phyloP scores from a whole-genome alignment of 163 green algal genomes.

The Volvox carteri region DNA sequence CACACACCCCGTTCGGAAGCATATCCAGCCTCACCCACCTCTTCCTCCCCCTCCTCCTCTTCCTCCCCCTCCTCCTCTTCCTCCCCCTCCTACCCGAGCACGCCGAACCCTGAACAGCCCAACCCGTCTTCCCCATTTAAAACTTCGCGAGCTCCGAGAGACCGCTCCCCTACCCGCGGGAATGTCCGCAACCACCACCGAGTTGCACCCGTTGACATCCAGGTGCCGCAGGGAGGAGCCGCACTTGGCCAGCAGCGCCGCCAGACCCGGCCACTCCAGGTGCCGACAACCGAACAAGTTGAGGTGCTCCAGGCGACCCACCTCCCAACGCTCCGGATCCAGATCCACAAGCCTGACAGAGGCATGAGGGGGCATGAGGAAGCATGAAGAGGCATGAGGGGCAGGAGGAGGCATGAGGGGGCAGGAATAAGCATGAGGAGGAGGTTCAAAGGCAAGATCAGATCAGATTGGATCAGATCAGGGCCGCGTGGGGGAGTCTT shows the following conservation, averaged over 20 bases:
- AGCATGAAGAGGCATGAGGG: not conserved
- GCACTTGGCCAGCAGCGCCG: constrained; percentile 24
- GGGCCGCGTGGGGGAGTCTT: too few relatives aligned
- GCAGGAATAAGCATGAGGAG: too few relatives aligned
- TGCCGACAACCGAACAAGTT: constrained; percentile 66
- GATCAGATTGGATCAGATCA: too few relatives aligned
- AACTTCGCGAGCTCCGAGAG: too few relatives aligned
- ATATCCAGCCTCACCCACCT: not conserved
- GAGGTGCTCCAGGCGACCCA: constrained; percentile 51
- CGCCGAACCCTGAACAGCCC: too few relatives aligned
- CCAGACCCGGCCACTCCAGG: constrained; percentile 42
- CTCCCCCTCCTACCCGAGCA: too few relatives aligned
- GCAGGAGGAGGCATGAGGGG: not conserved
- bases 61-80: too few relatives aligned
- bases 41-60: not conserved
- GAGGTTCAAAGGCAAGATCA: too few relatives aligned
- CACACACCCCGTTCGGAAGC: not conserved
- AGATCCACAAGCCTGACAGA: constrained; percentile 52
- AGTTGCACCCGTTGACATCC: constrained; percentile 58
- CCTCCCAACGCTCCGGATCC: constrained; percentile 38
- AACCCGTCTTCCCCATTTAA: too few relatives aligned
- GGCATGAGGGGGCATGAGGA: not conserved
- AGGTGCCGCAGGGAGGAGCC: constrained; percentile 34
- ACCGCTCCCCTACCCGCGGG: not conserved
- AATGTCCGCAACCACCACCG: constrained; percentile 22